phyloP scores from a whole-genome alignment of 805 yeast species.

The Candida pseudoglaebosa region DNA sequence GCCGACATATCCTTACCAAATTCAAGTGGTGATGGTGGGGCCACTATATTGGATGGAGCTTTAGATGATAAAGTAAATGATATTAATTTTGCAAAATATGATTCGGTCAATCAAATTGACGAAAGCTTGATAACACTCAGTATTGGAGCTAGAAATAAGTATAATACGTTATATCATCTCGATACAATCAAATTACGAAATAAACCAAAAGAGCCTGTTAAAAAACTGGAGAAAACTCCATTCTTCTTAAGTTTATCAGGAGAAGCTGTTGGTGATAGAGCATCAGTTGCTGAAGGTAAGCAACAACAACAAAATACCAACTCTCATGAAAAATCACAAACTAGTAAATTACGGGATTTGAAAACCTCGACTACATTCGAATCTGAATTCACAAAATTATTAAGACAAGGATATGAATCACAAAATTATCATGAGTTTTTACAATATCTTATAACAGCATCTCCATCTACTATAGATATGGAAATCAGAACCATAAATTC shows the following conservation, averaged over 20 bases:
- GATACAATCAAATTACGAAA: slow-evolving; percentile 83
- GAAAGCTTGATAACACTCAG: slow-evolving; percentile 68
- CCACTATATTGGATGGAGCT: slow-evolving; percentile 73
- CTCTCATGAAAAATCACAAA: slow-evolving; percentile 24
- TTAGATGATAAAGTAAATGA: slow-evolving; percentile 41
- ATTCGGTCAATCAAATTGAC: slow-evolving; percentile 60
- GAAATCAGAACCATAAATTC: slow-evolving; percentile 79
- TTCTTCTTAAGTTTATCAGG: slow-evolving; percentile 75
- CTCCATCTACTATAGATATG: slow-evolving; percentile 79
- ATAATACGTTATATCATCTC: slow-evolving; percentile 72
- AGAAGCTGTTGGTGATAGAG: slow-evolving; percentile 67
- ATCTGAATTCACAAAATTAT: slow-evolving; percentile 62
- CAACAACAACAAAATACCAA: slow-evolving; percentile 17
- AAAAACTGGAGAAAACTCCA: slow-evolving; percentile 73
- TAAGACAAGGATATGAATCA: slow-evolving; percentile 48
- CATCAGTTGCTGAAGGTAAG: slow-evolving; percentile 42
- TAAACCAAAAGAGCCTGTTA: slow-evolving; percentile 85
- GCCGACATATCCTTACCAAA: slow-evolving; percentile 63
- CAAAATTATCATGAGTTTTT: slow-evolving; percentile 50
- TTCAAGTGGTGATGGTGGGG: slow-evolving; percentile 73
- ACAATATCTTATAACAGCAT: slow-evolving; percentile 47
- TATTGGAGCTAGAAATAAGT: slow-evolving; percentile 70
- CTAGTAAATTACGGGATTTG: slow-evolving; percentile 30
- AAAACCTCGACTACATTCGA: slow-evolving; percentile 50
- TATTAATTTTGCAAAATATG: slow-evolving; percentile 35